Evolutionary conservation across 2,329 filamentous ascomycete genomes (phyloP).

Genomic region (Plectosphaerella plurivora): DNA sequence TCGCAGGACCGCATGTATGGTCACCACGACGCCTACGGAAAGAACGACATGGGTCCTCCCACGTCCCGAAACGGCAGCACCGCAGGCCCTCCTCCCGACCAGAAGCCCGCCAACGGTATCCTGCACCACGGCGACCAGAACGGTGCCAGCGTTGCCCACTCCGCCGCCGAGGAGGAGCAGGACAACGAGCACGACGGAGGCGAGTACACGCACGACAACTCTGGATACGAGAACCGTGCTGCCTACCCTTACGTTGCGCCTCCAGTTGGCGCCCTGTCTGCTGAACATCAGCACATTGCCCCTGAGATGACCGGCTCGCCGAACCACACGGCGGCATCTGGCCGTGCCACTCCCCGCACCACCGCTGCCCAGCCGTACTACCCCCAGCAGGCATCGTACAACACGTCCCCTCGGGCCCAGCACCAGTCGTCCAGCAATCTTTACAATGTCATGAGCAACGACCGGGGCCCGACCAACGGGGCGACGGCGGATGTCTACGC

Average conservation of each 20-base stretch:
- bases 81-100: constrained; percentile 55
- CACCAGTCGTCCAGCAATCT: constrained; percentile 70
- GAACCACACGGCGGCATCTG: constrained; percentile 72
- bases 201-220: constrained; percentile 83
- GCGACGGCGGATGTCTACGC: constrained; percentile 66
- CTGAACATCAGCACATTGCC: constrained; percentile 72
- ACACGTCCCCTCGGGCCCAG: constrained; percentile 68
- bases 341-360: constrained; percentile 80
- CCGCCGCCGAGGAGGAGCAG: constrained; percentile 59
- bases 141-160: constrained; percentile 50
- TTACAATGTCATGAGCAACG: constrained; percentile 86
- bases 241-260: constrained; percentile 76
- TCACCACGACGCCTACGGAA: constrained; percentile 67
- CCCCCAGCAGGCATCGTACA: constrained; percentile 63
- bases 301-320: constrained; percentile 82
- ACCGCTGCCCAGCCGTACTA: constrained; percentile 73
- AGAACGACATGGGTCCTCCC: constrained; percentile 85
- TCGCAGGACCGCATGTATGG: constrained; percentile 63
- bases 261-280: constrained; percentile 60
- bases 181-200: constrained; percentile 67
- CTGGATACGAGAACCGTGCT: constrained; percentile 67
- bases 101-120: constrained; percentile 63
- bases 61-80: constrained; percentile 52
- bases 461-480: constrained; percentile 65
- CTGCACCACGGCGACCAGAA: constrained; percentile 51